Conservation (phyloP, 768 basidiomycete species). For the Rhodotorula diobovata region DNA sequence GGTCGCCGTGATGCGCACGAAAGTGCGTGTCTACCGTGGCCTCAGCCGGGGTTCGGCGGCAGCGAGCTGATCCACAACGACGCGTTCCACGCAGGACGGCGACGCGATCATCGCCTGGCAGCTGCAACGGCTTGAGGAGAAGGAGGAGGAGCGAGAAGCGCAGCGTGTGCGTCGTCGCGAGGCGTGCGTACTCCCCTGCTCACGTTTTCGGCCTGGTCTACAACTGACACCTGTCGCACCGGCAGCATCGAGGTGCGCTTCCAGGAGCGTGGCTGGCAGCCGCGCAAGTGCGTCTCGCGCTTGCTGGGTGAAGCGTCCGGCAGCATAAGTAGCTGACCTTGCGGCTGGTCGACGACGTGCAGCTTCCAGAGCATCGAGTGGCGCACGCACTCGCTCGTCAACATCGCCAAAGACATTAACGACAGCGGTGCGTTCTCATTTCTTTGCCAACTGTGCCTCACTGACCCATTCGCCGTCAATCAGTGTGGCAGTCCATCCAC, state of each 20-base stretch:
- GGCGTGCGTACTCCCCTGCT: background rate
- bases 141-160: background rate
- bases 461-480: background rate
- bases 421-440: background rate
- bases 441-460: background rate
- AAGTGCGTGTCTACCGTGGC: too few species aligned
- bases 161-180: background rate
- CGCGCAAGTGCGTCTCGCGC: background rate
- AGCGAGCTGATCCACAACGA: too few species aligned
- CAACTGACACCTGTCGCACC: background rate
- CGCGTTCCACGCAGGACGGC: background rate
- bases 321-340: background rate
- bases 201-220: background rate
- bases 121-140: background rate
- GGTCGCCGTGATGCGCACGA: background rate
- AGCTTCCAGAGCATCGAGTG: background rate
- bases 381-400: background rate
- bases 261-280: background rate
- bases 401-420: background rate
- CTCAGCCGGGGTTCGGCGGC: too few species aligned
- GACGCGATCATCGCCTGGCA: background rate
- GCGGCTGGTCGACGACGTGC: too few species aligned
- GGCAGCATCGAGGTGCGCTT: background rate
- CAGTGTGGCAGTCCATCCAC: background rate
- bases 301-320: too few species aligned